Evolutionary conservation across 495 filamentous ascomycete genomes (phyloP).

Genomic region (Xylaria cubensis): DNA sequence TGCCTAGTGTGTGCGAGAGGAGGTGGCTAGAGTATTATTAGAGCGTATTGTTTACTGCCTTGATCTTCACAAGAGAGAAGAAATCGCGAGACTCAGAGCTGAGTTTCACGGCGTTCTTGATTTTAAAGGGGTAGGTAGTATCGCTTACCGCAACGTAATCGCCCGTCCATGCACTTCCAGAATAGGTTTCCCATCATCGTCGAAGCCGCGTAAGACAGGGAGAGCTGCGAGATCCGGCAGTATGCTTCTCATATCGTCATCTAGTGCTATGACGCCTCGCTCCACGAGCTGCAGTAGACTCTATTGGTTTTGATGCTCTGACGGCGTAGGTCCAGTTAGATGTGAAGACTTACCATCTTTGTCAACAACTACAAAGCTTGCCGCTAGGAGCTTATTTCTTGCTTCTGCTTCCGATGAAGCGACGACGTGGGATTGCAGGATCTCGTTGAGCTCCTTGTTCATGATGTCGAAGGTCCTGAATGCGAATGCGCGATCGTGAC

Average conservation of each 20-base stretch:
- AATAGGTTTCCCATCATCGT: constrained; percentile 33
- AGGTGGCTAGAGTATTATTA: constrained; percentile 28
- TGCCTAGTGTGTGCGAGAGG: constrained; percentile 45
- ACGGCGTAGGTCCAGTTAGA: background rate
- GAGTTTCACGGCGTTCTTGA: too few species aligned
- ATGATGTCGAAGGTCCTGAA: background rate
- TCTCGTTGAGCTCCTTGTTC: background rate
- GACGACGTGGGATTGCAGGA: background rate
- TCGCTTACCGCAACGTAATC: constrained; percentile 35
- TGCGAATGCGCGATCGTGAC: too few species aligned
- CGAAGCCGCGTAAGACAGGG: constrained; percentile 39
- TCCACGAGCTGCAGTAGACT: constrained; percentile 46
- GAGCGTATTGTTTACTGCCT: too few species aligned
- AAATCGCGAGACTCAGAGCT: too few species aligned
- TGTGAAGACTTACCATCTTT: background rate
- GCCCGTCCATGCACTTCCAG: constrained; percentile 32
- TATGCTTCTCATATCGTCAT: constrained; percentile 38
- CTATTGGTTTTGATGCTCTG: background rate
- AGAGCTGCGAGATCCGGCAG: constrained; percentile 44
- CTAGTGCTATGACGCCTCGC: constrained; percentile 41
- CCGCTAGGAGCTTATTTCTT: constrained; percentile 4
- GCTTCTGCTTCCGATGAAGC: background rate
- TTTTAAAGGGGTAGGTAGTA: too few species aligned
- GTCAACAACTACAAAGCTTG: constrained; percentile 9
- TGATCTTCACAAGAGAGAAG: too few species aligned